Evolutionary conservation across 2,329 filamentous ascomycete species (phyloP).

Genomic region (Bipolaris gigantea): DNA sequence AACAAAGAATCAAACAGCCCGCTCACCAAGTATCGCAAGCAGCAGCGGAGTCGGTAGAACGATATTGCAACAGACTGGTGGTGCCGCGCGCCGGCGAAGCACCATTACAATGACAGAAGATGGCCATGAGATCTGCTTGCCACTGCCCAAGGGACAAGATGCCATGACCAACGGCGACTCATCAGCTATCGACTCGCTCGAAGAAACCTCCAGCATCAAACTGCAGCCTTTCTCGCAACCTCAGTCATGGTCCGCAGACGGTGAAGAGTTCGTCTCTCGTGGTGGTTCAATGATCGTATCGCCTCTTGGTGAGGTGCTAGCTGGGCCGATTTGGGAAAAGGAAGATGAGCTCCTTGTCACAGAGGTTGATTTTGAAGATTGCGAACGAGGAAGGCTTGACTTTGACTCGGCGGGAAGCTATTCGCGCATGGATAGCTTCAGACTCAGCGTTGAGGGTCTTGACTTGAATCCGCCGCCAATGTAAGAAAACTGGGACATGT

Average conservation of each 20-base stretch:
- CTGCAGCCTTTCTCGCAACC: slow-evolving; percentile 14
- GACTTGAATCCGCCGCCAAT: slow-evolving; percentile 62
- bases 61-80: slow-evolving; percentile 6
- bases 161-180: slow-evolving; percentile 16
- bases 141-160: slow-evolving; percentile 24
- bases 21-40: slow-evolving; percentile 2
- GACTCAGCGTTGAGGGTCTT: slow-evolving; percentile 61
- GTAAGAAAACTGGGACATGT: not conserved
- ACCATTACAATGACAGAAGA: slow-evolving; percentile 47
- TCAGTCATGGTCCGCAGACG: slow-evolving; percentile 11
- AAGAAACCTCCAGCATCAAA: slow-evolving; percentile 23
- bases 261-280: slow-evolving; percentile 62
- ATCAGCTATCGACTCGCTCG: slow-evolving; percentile 29
- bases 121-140: slow-evolving; percentile 52
- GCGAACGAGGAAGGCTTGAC: slow-evolving; percentile 77
- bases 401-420: slow-evolving; percentile 85
- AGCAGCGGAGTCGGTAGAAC: slow-evolving; percentile 6
- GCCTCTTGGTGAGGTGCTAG: slow-evolving; percentile 76
- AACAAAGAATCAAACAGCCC: slow-evolving; percentile 6
- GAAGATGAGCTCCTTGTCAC: slow-evolving; percentile 68
- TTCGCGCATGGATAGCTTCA: slow-evolving; percentile 70
- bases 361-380: slow-evolving; percentile 87
- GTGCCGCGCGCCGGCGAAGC: slow-evolving; percentile 41
- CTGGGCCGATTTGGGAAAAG: slow-evolving; percentile 79
- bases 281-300: slow-evolving; percentile 83